These are phyloP conservation scores for Ulota crispa DNA, from an alignment of 225 moss, liverwort and hornwort genomes.

Conservation along the genomic window DNA sequence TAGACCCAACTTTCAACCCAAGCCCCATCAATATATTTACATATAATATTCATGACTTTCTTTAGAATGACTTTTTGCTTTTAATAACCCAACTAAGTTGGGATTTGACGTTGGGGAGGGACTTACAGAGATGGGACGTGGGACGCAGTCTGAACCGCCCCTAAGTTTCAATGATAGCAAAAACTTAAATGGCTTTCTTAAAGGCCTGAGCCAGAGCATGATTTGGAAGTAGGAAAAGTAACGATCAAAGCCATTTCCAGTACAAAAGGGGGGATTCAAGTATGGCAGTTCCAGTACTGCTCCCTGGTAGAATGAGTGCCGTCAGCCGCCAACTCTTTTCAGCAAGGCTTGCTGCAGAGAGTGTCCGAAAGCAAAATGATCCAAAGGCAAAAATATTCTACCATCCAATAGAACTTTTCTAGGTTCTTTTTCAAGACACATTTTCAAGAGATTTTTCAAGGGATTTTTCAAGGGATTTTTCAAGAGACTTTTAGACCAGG, in stretches of 20 bases:
- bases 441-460: too few species aligned
- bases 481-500: background rate
- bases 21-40: too few species aligned
- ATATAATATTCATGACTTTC: too few species aligned
- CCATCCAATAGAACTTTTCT: constrained; percentile 3
- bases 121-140: too few species aligned
- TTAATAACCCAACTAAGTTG: too few species aligned
- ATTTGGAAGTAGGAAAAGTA: background rate
- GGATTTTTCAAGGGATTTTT: background rate
- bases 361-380: constrained; percentile 6
- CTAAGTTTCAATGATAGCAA: background rate
- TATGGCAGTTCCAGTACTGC: background rate
- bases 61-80: too few species aligned
- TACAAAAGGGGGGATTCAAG: background rate
- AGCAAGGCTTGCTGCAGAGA: constrained; percentile 9
- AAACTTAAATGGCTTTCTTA: background rate
- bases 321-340: constrained; percentile 18
- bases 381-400: constrained; percentile 18
- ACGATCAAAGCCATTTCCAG: background rate
- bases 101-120: too few species aligned
- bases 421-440: background rate
- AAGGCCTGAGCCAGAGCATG: background rate
- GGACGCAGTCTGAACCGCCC: too few species aligned
- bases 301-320: background rate
- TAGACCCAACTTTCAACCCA: too few species aligned